These are phyloP conservation scores for Dictyostelium brefeldianum DNA, from an alignment of 78 protist genomes.

Conservation along the genomic window DNA sequence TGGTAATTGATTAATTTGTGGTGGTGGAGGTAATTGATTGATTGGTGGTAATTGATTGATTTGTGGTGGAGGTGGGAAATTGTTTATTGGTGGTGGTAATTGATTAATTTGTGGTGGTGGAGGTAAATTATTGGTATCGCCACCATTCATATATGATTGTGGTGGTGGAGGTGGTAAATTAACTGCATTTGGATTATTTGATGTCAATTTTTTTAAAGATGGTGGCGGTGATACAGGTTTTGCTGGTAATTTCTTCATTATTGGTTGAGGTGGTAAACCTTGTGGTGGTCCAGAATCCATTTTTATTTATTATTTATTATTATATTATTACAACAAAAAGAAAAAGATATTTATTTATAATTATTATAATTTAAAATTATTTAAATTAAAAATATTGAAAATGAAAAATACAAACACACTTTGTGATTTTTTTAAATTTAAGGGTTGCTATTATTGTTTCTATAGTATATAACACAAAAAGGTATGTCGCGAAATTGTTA, in stretches of 20 bases:
- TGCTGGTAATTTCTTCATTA: slow-evolving; percentile 23
- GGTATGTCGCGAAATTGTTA: too few species aligned
- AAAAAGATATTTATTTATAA: too few species aligned
- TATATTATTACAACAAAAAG: not conserved
- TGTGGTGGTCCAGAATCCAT: slow-evolving; percentile 16
- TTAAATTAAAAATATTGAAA: too few species aligned
- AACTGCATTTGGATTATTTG: not conserved
- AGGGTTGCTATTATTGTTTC: too few species aligned
- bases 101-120: not conserved
- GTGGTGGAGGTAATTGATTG: slow-evolving; percentile 4
- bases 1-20: slow-evolving; percentile 6
- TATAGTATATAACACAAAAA: too few species aligned
- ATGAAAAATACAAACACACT: too few species aligned
- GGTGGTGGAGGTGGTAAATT: slow-evolving; percentile 17
- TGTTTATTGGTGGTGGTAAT: slow-evolving; percentile 9
- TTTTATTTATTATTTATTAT: not conserved
- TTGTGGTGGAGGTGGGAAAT: not conserved
- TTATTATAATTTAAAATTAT: too few species aligned
- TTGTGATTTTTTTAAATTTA: too few species aligned
- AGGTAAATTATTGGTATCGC: not conserved
- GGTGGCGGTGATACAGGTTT: slow-evolving; percentile 23
- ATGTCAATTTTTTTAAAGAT: not conserved
- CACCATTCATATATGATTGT: not conserved
- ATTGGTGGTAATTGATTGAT: not conserved
- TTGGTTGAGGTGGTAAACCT: not conserved